Base-by-base conservation (phyloP, 805 yeast genomes). In the Novakomyces olei region DNA sequence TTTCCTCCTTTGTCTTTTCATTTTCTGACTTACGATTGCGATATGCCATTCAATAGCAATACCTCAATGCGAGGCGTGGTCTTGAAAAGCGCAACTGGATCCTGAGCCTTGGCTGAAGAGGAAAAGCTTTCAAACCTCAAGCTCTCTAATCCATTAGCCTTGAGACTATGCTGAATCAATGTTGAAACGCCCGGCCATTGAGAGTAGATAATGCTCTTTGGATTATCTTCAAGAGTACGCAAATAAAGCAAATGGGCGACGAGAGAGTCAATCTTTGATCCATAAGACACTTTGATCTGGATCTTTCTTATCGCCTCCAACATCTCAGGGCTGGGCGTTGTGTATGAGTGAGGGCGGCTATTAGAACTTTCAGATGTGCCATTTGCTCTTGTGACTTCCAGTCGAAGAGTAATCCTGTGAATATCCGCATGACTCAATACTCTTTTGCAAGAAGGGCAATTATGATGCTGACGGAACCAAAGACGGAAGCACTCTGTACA, bases 201-300 rank as follows among this genome's bases (percentile, higher is more conserved):
- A 14, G 95, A 80, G 47, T 79, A 88, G 0, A 88, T 54, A 8
- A 88, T 72, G 27, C 85, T 72, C 50, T 88, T 29, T 3, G 32
- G 22, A 17, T 16, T 19, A 7, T 19, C 22, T n/a, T 29, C 32
- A 10, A 8, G 24, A 8, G 24, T 8, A n/a, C 24, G 24, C n/a
- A 22, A 8, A 22, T 22, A 65, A 33, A 70, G 49, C 4, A 76
- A 64, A 37, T 78, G 80, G 42, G 72, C 67, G 6, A 81, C 63
- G 26, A 85, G 74, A 58, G 70, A 65, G 51, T 88, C 92, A 23
- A 85, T 68, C 46, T 88, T 88, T 2, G 93, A 67, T 7, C 96
- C 93, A 50, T 72, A 83, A 32, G 62, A 59, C 23, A 59, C 59
- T 27, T 48, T 53, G 15, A 71, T 43, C 1, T 57, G 51, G 26